These are phyloP conservation scores for Caloboletus firmus DNA, from an alignment of 1,284 basidiomycete genomes.

Conservation along the genomic window DNA sequence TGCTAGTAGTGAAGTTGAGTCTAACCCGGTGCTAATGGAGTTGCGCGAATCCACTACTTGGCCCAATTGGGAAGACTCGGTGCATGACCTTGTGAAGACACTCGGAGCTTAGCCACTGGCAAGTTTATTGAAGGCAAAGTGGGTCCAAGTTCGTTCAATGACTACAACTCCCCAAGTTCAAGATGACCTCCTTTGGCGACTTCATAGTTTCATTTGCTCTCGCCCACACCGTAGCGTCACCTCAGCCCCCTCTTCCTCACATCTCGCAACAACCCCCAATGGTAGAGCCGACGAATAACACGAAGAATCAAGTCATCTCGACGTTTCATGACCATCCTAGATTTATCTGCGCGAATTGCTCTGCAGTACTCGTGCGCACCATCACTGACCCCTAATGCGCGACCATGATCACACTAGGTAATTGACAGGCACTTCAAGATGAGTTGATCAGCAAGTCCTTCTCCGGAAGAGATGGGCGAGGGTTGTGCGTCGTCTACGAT, in stretches of 20 bases:
- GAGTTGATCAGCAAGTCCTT: slow-evolving; percentile 86
- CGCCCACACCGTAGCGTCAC: background rate
- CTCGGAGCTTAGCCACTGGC: no score
- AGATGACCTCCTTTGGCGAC: slow-evolving; percentile 27
- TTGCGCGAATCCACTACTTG: background rate
- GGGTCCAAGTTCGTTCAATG: slow-evolving; percentile 1
- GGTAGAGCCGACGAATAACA: slow-evolving; percentile 38
- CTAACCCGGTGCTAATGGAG: background rate
- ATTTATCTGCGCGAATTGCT: slow-evolving; percentile 65
- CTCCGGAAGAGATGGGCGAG: slow-evolving; percentile 80
- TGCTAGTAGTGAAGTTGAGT: background rate
- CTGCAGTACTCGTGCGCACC: slow-evolving; percentile 60
- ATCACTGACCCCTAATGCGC: background rate
- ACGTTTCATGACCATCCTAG: slow-evolving; percentile 58
- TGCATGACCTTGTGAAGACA: background rate
- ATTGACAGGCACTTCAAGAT: slow-evolving; percentile 70
- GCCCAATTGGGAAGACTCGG: slow-evolving; percentile 15
- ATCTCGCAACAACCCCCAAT: slow-evolving; percentile 11
- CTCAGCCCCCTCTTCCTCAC: background rate
- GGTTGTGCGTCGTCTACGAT: slow-evolving; percentile 55
- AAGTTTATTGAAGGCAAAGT: no score
- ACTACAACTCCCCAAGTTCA: background rate
- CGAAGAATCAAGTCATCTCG: slow-evolving; percentile 51
- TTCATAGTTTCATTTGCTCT: slow-evolving; percentile 22
- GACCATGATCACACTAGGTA: background rate